These are phyloP conservation scores for Corinectria fuckeliana DNA, from an alignment of 2,329 filamentous ascomycete genomes.

Conservation along the genomic window DNA sequence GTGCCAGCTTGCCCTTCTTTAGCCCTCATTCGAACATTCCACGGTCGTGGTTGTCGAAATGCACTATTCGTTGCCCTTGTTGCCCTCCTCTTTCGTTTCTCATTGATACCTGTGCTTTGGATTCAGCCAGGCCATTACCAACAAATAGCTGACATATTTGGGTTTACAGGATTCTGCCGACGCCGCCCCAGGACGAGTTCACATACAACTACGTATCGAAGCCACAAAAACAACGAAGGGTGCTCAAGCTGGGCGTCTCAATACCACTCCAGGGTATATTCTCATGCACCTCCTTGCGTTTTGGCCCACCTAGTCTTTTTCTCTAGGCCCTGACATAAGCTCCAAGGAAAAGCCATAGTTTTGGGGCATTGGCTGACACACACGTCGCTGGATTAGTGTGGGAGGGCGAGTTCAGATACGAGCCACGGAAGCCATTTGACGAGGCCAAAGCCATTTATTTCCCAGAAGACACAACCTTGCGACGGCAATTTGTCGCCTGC, in stretches of 20 bases:
- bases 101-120: neutral
- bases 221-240: neutral
- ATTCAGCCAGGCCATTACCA: no score
- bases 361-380: neutral
- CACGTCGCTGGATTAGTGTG: neutral
- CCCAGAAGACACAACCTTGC: slow-evolving; percentile 10
- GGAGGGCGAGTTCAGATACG: slow-evolving; percentile 2
- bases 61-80: neutral
- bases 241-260: neutral
- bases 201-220: neutral
- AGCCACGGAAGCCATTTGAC: slow-evolving; percentile 16
- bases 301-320: neutral
- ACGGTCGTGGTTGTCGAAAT: neutral
- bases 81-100: no score
- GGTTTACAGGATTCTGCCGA: neutral
- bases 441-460: neutral
- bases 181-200: neutral
- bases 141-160: neutral
- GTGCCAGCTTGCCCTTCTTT: neutral
- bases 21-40: neutral
- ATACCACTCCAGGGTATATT: slow-evolving; percentile 3
- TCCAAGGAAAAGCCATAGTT: neutral
- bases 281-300: neutral
- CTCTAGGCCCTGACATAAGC: no score
- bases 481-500: slow-evolving; percentile 23